Conservation (phyloP, 768 basidiomycete genomes). For the Suillus sp. region DNA sequence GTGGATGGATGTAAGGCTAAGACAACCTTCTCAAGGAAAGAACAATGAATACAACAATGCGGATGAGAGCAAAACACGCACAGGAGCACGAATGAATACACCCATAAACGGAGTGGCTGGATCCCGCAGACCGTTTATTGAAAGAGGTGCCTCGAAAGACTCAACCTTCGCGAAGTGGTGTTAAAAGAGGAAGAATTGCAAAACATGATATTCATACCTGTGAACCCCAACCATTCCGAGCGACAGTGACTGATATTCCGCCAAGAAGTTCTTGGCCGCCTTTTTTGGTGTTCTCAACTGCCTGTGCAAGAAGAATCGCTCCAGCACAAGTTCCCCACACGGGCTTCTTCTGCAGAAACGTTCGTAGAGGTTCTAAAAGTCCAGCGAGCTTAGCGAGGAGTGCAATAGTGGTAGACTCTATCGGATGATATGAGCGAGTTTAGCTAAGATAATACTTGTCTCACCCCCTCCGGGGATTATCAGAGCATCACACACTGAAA, state of each 20-base stretch:
- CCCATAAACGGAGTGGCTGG: conserved; percentile 69
- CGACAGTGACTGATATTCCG: conserved; percentile 77
- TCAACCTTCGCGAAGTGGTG: conserved; percentile 57
- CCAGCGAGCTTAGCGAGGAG: conserved; percentile 72
- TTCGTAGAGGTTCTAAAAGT: conserved; percentile 75
- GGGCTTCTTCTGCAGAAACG: conserved; percentile 71
- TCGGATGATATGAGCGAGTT: conserved; percentile 3
- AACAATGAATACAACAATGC: neutral
- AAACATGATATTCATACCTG: conserved; percentile 55
- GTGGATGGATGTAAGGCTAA: conserved; percentile 48
- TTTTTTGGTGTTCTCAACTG: conserved; percentile 75
- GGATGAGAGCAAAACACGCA: conserved; percentile 35
- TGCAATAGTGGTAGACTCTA: conserved; percentile 93
- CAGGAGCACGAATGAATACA: conserved; percentile 94
- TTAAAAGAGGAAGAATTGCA: neutral
- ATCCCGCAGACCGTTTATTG: conserved; percentile 62
- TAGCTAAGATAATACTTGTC: conserved; percentile 19
- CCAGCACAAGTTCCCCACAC: conserved; percentile 98
- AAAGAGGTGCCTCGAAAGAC: conserved; percentile 83
- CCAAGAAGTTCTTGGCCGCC: conserved; percentile 87
- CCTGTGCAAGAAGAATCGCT: conserved; percentile 81
- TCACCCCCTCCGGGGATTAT: conserved; percentile 92
- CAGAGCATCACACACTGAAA: conserved; percentile 75
- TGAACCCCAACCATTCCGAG: conserved; percentile 92
- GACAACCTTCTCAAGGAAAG: conserved; percentile 54